These are phyloP conservation scores for Lonicera japonica DNA, from an alignment of 129 eudicot species.

Conservation along the genomic window DNA sequence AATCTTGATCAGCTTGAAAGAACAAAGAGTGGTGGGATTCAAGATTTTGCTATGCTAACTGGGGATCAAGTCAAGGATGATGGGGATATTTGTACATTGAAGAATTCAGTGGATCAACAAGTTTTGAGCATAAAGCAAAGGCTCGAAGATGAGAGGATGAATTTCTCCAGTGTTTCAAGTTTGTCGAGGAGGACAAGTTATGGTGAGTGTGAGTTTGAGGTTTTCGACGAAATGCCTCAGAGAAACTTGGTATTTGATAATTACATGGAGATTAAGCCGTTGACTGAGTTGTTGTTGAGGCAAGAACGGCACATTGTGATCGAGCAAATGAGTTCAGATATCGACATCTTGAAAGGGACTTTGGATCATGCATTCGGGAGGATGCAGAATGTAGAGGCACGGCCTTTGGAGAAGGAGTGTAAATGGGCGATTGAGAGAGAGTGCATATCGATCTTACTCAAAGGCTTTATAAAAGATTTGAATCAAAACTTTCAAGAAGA, in stretches of 20 bases:
- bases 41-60: constrained; percentile 7
- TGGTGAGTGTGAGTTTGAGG: constrained; percentile 6
- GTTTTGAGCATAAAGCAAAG: constrained; percentile 36
- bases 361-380: constrained; percentile 44
- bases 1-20: constrained; percentile 19
- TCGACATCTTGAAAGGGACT: constrained; percentile 43
- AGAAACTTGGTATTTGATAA: background rate
- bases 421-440: constrained; percentile 52
- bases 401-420: constrained; percentile 44
- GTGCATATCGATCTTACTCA: constrained; percentile 16
- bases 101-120: constrained; percentile 25
- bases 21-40: constrained; percentile 10
- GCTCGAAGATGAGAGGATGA: constrained; percentile 14
- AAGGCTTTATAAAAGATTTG: constrained; percentile 38
- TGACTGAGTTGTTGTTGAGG: constrained; percentile 7
- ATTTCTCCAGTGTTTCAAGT: background rate
- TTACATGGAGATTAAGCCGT: background rate
- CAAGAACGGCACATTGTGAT: constrained; percentile 27
- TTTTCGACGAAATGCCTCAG: background rate
- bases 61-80: constrained; percentile 14
- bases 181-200: constrained; percentile 10
- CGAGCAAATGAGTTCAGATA: constrained; percentile 45
- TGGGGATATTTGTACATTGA: constrained; percentile 25
- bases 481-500: constrained; percentile 11
- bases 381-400: constrained; percentile 35